Conservation (phyloP, 345 rosid species). For the Murraya paniculata region DNA sequence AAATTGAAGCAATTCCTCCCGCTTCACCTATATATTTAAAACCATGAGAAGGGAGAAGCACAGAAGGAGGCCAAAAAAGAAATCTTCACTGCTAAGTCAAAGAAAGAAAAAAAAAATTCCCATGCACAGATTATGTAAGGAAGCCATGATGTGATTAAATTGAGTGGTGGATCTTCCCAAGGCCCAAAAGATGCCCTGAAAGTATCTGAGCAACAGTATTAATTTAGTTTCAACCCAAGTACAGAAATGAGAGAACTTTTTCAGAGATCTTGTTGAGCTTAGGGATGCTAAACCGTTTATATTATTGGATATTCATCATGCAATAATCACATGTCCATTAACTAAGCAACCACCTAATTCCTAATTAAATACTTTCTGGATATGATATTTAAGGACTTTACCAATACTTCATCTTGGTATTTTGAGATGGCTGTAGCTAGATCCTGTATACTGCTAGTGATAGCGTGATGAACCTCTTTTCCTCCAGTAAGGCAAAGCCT, state of each 20-base stretch:
- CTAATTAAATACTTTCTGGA: neutral
- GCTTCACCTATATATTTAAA: slow-evolving; percentile 63
- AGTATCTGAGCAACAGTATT: neutral
- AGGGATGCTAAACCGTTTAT: neutral
- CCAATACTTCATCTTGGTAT: slow-evolving; percentile 96
- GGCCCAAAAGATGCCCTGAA: neutral
- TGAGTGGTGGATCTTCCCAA: neutral
- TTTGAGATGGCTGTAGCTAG: slow-evolving; percentile 71
- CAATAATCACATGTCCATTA: neutral
- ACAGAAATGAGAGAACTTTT: neutral
- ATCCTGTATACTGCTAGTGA: slow-evolving; percentile 92
- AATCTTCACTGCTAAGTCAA: slow-evolving; percentile 12
- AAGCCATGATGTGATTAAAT: neutral
- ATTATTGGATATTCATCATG: neutral
- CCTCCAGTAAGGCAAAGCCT: slow-evolving; percentile 92
- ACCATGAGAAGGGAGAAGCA: slow-evolving; percentile 4
- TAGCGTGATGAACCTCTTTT: slow-evolving; percentile 92
- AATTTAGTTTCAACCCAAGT: neutral
- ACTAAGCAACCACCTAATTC: neutral
- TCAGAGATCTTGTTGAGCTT: neutral
- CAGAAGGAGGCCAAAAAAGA: slow-evolving; percentile 8
- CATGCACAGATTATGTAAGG: neutral
- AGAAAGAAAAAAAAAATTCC: neutral
- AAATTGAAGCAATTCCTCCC: slow-evolving; percentile 95
- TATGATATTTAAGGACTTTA: slow-evolving; percentile 32